Evolutionary conservation across 2,329 filamentous ascomycete species (phyloP).

Genomic region (Bipolaris cookei): DNA sequence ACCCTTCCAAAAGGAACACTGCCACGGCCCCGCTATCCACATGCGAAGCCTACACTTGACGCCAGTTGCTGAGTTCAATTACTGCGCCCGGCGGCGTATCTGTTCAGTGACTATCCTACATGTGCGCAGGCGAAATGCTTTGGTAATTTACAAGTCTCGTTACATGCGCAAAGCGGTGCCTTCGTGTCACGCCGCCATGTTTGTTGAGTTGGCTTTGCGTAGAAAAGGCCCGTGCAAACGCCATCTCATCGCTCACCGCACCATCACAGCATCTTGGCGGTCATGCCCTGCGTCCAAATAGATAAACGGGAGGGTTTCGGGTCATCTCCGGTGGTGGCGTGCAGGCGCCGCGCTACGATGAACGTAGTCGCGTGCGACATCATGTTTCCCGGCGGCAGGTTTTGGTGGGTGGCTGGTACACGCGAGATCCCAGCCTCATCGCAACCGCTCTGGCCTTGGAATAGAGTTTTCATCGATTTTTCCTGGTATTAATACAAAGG

Average conservation of each 20-base stretch:
- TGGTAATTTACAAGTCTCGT: constrained; percentile 1
- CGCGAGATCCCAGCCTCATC: constrained; percentile 17
- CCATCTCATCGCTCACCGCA: constrained; percentile 13
- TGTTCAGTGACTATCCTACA: not conserved
- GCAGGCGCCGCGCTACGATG: constrained; percentile 17
- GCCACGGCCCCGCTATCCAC: not conserved
- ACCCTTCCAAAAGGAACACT: not conserved
- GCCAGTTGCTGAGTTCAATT: not conserved
- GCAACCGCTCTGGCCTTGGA: constrained; percentile 28
- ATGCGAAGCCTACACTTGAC: not conserved
- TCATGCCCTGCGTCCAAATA: constrained; percentile 15
- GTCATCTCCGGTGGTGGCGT: constrained; percentile 18
- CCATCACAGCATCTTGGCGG: constrained; percentile 12
- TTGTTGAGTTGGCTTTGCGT: constrained; percentile 10
- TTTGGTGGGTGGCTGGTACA: constrained; percentile 32
- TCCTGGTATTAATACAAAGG: constrained; percentile 21
- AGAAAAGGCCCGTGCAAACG: not conserved
- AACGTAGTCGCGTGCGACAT: constrained; percentile 29
- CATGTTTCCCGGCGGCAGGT: constrained; percentile 28
- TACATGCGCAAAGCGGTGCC: constrained; percentile 9
- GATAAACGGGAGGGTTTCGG: constrained; percentile 22
- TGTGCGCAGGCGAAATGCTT: not conserved
- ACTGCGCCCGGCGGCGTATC: constrained; percentile 7
- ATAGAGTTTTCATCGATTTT: constrained; percentile 4
- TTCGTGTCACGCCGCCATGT: constrained; percentile 13